Evolutionary conservation across 345 rosid genomes (phyloP).

Genomic region (Excoecaria cochinchinensis): DNA sequence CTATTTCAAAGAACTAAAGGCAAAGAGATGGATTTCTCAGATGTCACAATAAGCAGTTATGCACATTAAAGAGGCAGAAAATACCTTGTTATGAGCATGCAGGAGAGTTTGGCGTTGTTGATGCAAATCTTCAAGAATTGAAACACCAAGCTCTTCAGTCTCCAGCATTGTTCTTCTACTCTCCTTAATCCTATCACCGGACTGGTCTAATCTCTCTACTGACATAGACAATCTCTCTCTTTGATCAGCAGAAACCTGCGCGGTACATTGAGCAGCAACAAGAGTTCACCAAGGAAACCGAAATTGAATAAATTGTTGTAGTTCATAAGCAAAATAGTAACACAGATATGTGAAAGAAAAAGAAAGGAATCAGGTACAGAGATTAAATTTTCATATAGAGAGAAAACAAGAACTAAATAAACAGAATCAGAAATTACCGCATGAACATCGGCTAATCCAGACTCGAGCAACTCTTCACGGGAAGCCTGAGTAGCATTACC

Average conservation of each 20-base stretch:
- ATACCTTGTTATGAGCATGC: slow-evolving; percentile 71
- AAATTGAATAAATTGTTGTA: not conserved
- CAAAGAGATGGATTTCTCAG: not conserved
- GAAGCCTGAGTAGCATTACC: slow-evolving; percentile 48
- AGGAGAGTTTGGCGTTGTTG: slow-evolving; percentile 86
- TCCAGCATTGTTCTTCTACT: slow-evolving; percentile 88
- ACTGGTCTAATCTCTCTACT: slow-evolving; percentile 63
- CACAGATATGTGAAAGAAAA: not conserved
- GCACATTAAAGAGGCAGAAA: not conserved
- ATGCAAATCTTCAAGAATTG: slow-evolving; percentile 91
- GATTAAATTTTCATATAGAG: not conserved
- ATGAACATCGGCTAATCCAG: slow-evolving; percentile 52
- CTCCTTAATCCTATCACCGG: slow-evolving; percentile 75
- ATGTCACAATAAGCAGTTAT: no score
- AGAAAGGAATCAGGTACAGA: not conserved
- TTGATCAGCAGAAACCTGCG: slow-evolving; percentile 69
- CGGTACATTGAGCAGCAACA: slow-evolving; percentile 12
- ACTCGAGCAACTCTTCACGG: slow-evolving; percentile 64
- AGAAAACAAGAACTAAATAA: not conserved
- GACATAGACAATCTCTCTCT: slow-evolving; percentile 73
- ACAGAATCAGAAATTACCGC: slow-evolving; percentile 32
- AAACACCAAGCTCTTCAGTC: slow-evolving; percentile 96
- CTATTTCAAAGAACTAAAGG: not conserved
- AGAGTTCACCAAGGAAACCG: slow-evolving; percentile 1
- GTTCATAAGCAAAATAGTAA: not conserved